Evolutionary conservation across 2,329 filamentous ascomycete genomes (phyloP).

Genomic region (Colletotrichum truncatum): DNA sequence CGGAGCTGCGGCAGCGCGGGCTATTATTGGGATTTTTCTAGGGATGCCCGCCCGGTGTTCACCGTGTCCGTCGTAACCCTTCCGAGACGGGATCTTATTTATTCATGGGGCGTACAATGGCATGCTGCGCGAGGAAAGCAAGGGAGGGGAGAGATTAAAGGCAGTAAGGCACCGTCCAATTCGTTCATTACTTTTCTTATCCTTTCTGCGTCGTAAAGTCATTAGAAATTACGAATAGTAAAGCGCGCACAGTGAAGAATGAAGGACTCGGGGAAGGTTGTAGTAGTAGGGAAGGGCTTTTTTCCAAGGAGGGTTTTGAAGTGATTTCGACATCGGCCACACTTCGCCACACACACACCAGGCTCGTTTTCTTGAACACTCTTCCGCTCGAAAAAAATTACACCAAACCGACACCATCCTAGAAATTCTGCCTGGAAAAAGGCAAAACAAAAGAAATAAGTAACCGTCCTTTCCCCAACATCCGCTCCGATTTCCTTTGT

Average conservation of each 20-base stretch:
- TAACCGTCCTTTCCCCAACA: neutral
- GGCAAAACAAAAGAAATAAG: neutral
- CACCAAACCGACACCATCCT: neutral
- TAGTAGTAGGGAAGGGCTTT: neutral
- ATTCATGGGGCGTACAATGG: neutral
- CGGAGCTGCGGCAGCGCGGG: conserved; percentile 24
- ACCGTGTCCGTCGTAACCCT: neutral
- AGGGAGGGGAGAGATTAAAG: neutral
- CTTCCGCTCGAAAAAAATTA: neutral
- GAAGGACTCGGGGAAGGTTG: neutral
- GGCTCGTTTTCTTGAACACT: neutral
- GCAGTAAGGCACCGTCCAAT: neutral
- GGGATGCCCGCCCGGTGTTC: neutral
- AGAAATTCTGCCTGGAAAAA: neutral
- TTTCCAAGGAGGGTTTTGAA: neutral
- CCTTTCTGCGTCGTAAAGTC: neutral
- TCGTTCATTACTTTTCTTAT: neutral
- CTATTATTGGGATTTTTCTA: conserved; percentile 16
- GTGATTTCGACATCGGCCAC: neutral
- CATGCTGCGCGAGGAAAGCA: too few relatives aligned
- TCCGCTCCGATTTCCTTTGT: neutral
- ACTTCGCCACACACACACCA: neutral
- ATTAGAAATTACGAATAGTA: neutral
- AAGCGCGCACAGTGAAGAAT: neutral
- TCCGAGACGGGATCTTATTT: neutral